Evolutionary conservation across 257 asterid species (phyloP), one percentile per base, ranked within the genome.

Genomic region (Linaria vulgaris): DNA sequence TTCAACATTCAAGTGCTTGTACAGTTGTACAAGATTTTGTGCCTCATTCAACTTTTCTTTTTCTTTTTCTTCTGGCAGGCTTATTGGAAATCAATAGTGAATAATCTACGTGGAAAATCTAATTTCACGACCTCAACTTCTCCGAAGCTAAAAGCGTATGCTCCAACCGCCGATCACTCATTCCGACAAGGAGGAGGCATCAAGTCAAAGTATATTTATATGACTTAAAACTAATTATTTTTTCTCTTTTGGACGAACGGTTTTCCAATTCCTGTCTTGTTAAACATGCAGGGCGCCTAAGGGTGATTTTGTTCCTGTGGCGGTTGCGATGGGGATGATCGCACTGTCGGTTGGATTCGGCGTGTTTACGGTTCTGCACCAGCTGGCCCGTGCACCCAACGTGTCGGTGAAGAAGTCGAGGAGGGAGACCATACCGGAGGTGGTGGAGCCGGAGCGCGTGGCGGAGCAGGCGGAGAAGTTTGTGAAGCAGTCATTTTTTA

Each of bases 341-440:
- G 45, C 30, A 0, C 0, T 73, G 12, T 72, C 90, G 0, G 27
- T 57, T 1, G 68, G 81, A 11, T 69, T 89, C 2, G 96, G 88
- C 0, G 0, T 70, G 2, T 79, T 78, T 61, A 86, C 94, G 0
- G 82, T 75, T 0, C 16, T 41, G 71, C 89, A 84, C 30, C 86
- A 86, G 68, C 73, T 87, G 17, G 61, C 79, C 44, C 59, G 69
- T 2, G 78, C 82, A 4, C 96, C 96, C 1, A 83, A 86, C 23
- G 95, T 86, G 12, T 63, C 14, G 14, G 67, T 86, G 43, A 79
- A 75, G 68, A 88, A 88, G 61, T 81, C 88, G 8, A 74, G 82
- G 16, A 73, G 96, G 70, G 88, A 81, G 56, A 86, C 85, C 0
- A 8, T 88, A 0, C 94, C 90, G 17, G 94, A 88, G 68, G 76